Conservation (phyloP, 106 monocot species). For the Apostasia shenzhenica region DNA sequence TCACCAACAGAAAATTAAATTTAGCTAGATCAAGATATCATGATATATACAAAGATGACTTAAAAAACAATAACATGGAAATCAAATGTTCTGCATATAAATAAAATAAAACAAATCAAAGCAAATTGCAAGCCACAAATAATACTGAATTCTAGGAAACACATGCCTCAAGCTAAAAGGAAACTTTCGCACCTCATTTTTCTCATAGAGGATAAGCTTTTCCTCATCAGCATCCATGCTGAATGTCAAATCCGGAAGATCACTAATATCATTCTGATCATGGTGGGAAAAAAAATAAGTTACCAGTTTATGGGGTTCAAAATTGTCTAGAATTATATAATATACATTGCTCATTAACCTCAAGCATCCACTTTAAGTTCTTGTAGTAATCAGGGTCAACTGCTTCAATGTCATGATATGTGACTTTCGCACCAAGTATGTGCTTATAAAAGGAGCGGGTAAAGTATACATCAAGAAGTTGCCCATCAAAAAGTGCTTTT, state of each 20-base stretch:
- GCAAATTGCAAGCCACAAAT: no score
- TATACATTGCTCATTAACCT: conserved; percentile 25
- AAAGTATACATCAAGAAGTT: conserved; percentile 78
- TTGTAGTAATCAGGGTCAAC: conserved; percentile 86
- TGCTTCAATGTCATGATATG: conserved; percentile 84
- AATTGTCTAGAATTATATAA: no score
- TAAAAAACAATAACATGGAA: no score
- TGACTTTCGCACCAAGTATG: conserved; percentile 79
- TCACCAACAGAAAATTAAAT: background rate
- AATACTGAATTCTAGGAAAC: no score
- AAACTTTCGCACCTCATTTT: conserved; percentile 40
- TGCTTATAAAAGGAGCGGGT: conserved; percentile 86
- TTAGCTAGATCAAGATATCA: background rate
- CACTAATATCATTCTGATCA: conserved; percentile 74
- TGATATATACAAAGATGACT: no score
- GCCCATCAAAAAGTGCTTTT: conserved; percentile 82
- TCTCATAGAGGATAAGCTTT: conserved; percentile 75
- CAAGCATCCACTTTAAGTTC: conserved; percentile 90
- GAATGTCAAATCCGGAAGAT: conserved; percentile 65
- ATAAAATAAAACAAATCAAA: no score
- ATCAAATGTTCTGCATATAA: no score
- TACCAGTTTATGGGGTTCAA: no score
- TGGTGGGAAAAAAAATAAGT: background rate
- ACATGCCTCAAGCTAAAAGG: no score
- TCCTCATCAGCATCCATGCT: conserved; percentile 92